These are phyloP conservation scores for Gentiana macrophylla DNA, from an alignment of 257 asterid species.

Conservation along the genomic window DNA sequence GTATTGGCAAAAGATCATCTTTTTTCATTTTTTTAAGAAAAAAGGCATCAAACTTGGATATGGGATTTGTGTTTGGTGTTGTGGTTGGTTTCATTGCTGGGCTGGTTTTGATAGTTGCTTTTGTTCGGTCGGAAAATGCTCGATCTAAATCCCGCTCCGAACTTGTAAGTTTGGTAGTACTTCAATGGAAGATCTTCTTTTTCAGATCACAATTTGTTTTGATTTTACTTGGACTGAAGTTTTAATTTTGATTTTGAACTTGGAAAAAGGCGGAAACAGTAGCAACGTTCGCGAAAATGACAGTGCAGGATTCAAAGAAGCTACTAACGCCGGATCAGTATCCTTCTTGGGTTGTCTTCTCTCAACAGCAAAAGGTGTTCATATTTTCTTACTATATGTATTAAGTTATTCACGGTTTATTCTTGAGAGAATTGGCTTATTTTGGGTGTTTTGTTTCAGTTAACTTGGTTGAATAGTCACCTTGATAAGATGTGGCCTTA, in stretches of 20 bases:
- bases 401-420: background rate
- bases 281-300: constrained; percentile 90
- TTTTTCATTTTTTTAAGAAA: too few species aligned
- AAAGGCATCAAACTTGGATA: constrained; percentile 2
- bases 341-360: constrained; percentile 94
- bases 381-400: background rate
- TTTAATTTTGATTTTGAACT: constrained; percentile 1
- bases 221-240: background rate
- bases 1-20: too few species aligned
- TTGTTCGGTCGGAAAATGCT: constrained; percentile 89
- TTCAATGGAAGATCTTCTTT: background rate
- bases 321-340: constrained; percentile 68
- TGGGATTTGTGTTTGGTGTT: constrained; percentile 70
- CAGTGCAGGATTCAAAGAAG: constrained; percentile 91
- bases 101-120: constrained; percentile 56
- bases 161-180: constrained; percentile 33
- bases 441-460: constrained; percentile 25
- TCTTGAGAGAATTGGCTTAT: constrained; percentile 7
- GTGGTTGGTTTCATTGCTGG: constrained; percentile 62
- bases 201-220: background rate
- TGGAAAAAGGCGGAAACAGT: constrained; percentile 52
- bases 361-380: constrained; percentile 82
- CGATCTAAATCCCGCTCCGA: constrained; percentile 84
- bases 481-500: constrained; percentile 96
- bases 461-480: constrained; percentile 82